These are phyloP conservation scores for Paecilomyces dactylethromorphus DNA, from an alignment of 2,329 filamentous ascomycete species.

Conservation along the genomic window DNA sequence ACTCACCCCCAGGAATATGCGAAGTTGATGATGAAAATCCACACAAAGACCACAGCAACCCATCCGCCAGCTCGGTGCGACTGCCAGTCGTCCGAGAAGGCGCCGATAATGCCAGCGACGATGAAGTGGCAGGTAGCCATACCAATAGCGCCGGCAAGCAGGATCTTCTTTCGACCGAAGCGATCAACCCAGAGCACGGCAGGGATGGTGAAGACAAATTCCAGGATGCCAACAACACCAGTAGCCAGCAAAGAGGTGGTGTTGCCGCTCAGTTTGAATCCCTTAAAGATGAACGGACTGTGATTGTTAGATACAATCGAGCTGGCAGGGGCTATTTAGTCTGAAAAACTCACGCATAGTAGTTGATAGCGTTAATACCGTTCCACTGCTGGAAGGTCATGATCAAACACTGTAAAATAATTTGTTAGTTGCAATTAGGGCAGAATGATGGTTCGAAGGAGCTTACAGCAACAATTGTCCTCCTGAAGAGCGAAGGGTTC, in stretches of 20 bases:
- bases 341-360: slow-evolving; percentile 24
- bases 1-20: slow-evolving; percentile 59
- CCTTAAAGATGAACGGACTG: slow-evolving; percentile 27
- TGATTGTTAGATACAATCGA: background rate
- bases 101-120: slow-evolving; percentile 62
- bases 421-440: background rate
- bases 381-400: slow-evolving; percentile 45
- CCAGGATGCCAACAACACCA: slow-evolving; percentile 34
- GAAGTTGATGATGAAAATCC: slow-evolving; percentile 69
- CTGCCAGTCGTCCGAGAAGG: slow-evolving; percentile 53
- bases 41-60: slow-evolving; percentile 55
- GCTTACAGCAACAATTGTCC: slow-evolving; percentile 35
- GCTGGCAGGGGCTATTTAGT: background rate
- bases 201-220: slow-evolving; percentile 35
- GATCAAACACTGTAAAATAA: slow-evolving; percentile 32
- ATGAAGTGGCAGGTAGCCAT: slow-evolving; percentile 68
- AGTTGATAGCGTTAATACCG: slow-evolving; percentile 41
- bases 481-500: slow-evolving; percentile 29
- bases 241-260: slow-evolving; percentile 33
- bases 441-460: slow-evolving; percentile 24
- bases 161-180: slow-evolving; percentile 33
- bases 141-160: slow-evolving; percentile 52
- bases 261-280: slow-evolving; percentile 26
- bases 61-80: slow-evolving; percentile 58
- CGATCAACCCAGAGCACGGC: slow-evolving; percentile 36